These are phyloP conservation scores for Colletotrichum chrysophilum DNA, from an alignment of 2,329 filamentous ascomycete genomes.

Conservation along the genomic window DNA sequence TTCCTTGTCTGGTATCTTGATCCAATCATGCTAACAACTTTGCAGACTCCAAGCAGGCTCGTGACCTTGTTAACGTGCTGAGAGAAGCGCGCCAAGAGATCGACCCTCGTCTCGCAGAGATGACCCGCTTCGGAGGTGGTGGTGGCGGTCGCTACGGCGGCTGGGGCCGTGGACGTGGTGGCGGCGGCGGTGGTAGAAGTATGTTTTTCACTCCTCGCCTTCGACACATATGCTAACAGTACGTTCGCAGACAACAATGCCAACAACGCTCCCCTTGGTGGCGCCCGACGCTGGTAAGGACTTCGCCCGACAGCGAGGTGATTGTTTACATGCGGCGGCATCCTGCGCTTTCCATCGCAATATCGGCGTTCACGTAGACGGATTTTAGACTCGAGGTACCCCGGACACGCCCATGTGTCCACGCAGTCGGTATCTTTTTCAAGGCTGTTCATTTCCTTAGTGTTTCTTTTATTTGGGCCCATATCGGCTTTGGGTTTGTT, in stretches of 20 bases:
- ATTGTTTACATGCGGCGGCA: conserved; percentile 14
- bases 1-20: neutral
- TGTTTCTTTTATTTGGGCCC: neutral
- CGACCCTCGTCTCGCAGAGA: conserved; percentile 93
- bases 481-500: conserved; percentile 7
- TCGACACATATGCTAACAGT: conserved; percentile 26
- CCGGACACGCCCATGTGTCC: neutral
- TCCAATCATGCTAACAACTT: conserved; percentile 38
- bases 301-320: neutral
- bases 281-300: conserved; percentile 56
- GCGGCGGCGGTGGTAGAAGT: conserved; percentile 52
- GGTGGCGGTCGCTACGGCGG: conserved; percentile 78
- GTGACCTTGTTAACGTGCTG: conserved; percentile 92
- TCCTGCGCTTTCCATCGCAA: conserved; percentile 17
- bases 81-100: conserved; percentile 98
- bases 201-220: conserved; percentile 36
- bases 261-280: conserved; percentile 52
- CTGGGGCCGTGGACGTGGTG: conserved; percentile 69
- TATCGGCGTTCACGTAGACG: conserved; percentile 22
- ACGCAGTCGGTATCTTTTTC: conserved; percentile 7
- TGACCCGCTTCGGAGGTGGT: conserved; percentile 90
- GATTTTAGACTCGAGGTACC: conserved; percentile 11
- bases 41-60: conserved; percentile 88
- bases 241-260: conserved; percentile 48
- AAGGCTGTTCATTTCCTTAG: neutral